A percentile compares a stretch with the other conserved stretches of the same genome.
These are phyloP conservation scores for Coniochaeta sp. DNA, from an alignment of 2,329 filamentous ascomycete species.

Conservation along the genomic window DNA sequence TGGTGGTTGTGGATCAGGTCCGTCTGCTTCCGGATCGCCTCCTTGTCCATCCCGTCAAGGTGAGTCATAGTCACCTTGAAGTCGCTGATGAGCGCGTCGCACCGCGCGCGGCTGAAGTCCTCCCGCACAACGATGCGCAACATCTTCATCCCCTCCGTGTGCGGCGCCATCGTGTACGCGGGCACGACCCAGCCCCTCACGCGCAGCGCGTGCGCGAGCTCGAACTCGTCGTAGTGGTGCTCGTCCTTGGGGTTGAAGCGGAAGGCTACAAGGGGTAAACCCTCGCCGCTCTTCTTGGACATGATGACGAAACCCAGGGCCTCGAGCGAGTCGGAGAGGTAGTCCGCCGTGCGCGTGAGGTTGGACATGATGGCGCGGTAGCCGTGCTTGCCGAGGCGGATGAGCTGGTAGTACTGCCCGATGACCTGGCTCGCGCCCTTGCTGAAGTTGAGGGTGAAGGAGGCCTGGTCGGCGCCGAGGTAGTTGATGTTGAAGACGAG, in stretches of 20 bases:
- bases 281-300: constrained; percentile 69
- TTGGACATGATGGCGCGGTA: constrained; percentile 94
- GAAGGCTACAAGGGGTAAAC: constrained; percentile 87
- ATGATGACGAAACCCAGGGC: constrained; percentile 80
- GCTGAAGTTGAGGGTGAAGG: constrained; percentile 95
- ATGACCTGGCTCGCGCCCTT: constrained; percentile 93
- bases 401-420: constrained; percentile 95
- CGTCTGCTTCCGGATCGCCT: constrained; percentile 62
- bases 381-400: constrained; percentile 85
- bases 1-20: constrained; percentile 55
- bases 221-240: constrained; percentile 64
- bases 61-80: constrained; percentile 69
- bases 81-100: constrained; percentile 70
- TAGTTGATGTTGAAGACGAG: constrained; percentile 99
- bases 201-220: constrained; percentile 76
- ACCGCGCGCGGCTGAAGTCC: constrained; percentile 78
- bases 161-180: constrained; percentile 93
- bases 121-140: constrained; percentile 88
- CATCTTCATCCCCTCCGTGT: constrained; percentile 79
- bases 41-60: constrained; percentile 67
- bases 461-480: constrained; percentile 88
- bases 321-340: constrained; percentile 68
- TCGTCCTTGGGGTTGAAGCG: constrained; percentile 55
- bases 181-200: constrained; percentile 89
- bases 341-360: constrained; percentile 82